Evolutionary conservation across 495 filamentous ascomycete species (phyloP), one percentile per base, ranked within the genome.

Genomic region (Xylaria grammica): DNA sequence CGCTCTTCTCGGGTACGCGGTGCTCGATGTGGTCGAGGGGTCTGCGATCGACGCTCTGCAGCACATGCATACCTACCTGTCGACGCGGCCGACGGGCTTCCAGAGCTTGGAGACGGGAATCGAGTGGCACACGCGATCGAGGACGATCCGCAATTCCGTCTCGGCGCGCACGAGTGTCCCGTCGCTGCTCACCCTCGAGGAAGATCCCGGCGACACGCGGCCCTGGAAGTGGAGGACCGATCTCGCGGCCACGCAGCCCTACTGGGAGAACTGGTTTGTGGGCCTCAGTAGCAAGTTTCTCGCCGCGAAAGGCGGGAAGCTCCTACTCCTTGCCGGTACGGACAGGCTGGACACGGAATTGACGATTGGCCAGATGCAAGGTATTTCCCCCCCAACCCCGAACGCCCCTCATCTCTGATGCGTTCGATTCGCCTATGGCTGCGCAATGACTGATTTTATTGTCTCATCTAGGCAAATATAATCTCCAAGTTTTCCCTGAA

Each of bases 351-450:
- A 98, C 73, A 96, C 91, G 70, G 95, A 98, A 69, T 75, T 98
- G 67, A 97, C 94, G 78, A 98, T 98, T 73, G 95, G 93, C 17
- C 95, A 98, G 77, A 97, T 97, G 93, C 93, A 97, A 84, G 93
- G 93, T 90, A 77, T 29, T 77, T 7, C 40, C 40, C 49, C 56
- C 40, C 7, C 29, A 58, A 57, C 34, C 27, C 38, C 24, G n/a
- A n/a, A n/a, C n/a, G n/a, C 10, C 26, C 15, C 36, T 57, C 34
- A 27, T 42, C n/a, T n/a, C n/a, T n/a, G n/a, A n/a, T n/a, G n/a
- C n/a, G n/a, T n/a, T n/a, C n/a, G n/a, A n/a, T n/a, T n/a, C n/a
- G 11, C 24, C 15, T 56, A 11, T 7, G 10, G 19, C 11, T n/a
- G 29, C 4, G 19, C 44, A 5, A 1, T 50, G 8, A 29, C 58